Evolutionary conservation across 2,329 filamentous ascomycete genomes (phyloP).

Genomic region (Aspergillus costaricaensis): DNA sequence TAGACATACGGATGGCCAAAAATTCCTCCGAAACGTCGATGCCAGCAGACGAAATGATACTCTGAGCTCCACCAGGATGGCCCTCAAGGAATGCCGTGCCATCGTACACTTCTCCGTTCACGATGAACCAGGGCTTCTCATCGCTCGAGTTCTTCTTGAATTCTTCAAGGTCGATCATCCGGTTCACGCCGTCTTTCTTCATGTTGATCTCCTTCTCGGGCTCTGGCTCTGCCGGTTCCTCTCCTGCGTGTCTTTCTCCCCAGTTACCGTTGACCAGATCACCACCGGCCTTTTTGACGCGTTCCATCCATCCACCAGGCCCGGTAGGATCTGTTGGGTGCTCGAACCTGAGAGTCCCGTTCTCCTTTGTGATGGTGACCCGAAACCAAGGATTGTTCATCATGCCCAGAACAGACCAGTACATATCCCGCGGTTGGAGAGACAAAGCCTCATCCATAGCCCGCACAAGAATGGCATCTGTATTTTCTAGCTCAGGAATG

Average conservation of each 20-base stretch:
- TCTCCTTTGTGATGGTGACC: conserved; percentile 71
- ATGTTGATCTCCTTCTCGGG: conserved; percentile 71
- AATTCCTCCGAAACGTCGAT: conserved; percentile 86
- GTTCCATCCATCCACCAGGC: conserved; percentile 89
- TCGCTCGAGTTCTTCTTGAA: conserved; percentile 67
- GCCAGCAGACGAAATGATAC: conserved; percentile 79
- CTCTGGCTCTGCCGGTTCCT: conserved; percentile 45
- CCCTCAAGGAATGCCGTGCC: conserved; percentile 76
- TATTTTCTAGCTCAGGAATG: conserved; percentile 60
- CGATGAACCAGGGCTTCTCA: conserved; percentile 78
- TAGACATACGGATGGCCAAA: conserved; percentile 77
- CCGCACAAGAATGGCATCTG: conserved; percentile 75
- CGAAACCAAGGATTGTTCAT: conserved; percentile 98
- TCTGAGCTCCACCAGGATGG: conserved; percentile 83
- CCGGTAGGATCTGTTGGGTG: conserved; percentile 83
- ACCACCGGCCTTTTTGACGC: conserved; percentile 78
- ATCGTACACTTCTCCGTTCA: conserved; percentile 87
- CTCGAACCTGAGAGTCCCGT: conserved; percentile 70
- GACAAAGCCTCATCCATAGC: conserved; percentile 91
- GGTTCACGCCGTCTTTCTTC: conserved; percentile 68
- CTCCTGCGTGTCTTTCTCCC: conserved; percentile 69
- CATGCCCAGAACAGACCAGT: conserved; percentile 94
- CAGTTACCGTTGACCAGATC: conserved; percentile 80
- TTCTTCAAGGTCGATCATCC: conserved; percentile 69
- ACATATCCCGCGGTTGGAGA: conserved; percentile 87